Evolutionary conservation across 148 eudicot species (phyloP).

Genomic region (Pouteria glomerata): DNA sequence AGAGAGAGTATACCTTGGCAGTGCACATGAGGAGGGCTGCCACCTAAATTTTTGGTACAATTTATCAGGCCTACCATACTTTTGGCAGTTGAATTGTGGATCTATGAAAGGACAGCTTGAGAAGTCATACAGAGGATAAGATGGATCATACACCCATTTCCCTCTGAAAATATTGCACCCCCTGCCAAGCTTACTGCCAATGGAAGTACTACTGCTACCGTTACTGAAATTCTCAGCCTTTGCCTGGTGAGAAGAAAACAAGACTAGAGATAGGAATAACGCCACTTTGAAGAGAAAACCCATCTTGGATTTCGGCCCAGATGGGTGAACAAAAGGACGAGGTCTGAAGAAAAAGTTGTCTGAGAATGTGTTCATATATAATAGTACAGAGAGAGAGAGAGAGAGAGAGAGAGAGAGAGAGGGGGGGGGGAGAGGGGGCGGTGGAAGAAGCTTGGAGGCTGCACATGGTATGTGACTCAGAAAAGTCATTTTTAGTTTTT

Average conservation of each 20-base stretch:
- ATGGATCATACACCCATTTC: slow-evolving; percentile 71
- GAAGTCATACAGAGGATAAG: slow-evolving; percentile 61
- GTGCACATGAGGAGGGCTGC: slow-evolving; percentile 63
- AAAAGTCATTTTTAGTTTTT: no score
- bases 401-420: no score
- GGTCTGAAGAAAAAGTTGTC: slow-evolving; percentile 11
- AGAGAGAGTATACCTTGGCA: slow-evolving; percentile 45
- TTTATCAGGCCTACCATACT: slow-evolving; percentile 57
- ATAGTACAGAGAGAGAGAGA: no score
- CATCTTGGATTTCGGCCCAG: slow-evolving; percentile 22
- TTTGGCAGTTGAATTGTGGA: slow-evolving; percentile 58
- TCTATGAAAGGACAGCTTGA: slow-evolving; percentile 61
- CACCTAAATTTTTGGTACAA: slow-evolving; percentile 60
- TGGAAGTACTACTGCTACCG: not conserved
- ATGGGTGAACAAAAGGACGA: not conserved
- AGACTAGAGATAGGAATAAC: slow-evolving; percentile 25
- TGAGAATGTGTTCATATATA: not conserved
- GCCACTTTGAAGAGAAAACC: slow-evolving; percentile 17
- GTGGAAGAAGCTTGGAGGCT: not conserved
- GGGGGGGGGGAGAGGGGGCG: not conserved
- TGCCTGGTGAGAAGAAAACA: slow-evolving; percentile 9
- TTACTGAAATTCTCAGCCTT: slow-evolving; percentile 9
- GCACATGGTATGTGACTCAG: slow-evolving; percentile 7
- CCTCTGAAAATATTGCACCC: slow-evolving; percentile 63
- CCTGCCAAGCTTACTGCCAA: slow-evolving; percentile 21